These are phyloP conservation scores for Rhamnella rubrinervis DNA, from an alignment of 331 rosid species.

Conservation along the genomic window DNA sequence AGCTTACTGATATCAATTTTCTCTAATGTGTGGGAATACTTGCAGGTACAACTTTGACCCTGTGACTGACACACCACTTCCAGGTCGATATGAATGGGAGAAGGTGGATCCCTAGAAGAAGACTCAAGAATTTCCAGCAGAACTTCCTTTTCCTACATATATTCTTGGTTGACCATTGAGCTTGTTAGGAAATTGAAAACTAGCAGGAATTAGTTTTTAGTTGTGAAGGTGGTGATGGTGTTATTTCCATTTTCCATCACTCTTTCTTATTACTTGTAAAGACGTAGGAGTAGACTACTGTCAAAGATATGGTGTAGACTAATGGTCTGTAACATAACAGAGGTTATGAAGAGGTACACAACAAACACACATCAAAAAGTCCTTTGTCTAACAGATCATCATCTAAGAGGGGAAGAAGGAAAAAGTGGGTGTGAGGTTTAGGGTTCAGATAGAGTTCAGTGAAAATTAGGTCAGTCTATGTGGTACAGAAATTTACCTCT, in stretches of 20 bases:
- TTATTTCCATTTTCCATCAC: slow-evolving; percentile 84
- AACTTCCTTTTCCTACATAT: slow-evolving; percentile 33
- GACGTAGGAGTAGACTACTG: slow-evolving; percentile 57
- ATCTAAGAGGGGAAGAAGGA: slow-evolving; percentile 38
- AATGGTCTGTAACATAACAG: slow-evolving; percentile 92
- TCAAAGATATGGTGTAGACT: slow-evolving; percentile 73
- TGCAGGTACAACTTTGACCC: slow-evolving; percentile 97
- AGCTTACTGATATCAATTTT: neutral
- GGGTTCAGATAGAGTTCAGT: slow-evolving; percentile 44
- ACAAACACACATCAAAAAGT: slow-evolving; percentile 59
- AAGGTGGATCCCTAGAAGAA: slow-evolving; percentile 55
- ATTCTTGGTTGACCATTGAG: slow-evolving; percentile 36
- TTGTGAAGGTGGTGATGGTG: slow-evolving; percentile 65
- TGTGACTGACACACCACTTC: slow-evolving; percentile 76
- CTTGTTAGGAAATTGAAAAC: slow-evolving; percentile 29
- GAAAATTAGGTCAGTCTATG: slow-evolving; percentile 49
- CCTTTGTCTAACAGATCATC: slow-evolving; percentile 91
- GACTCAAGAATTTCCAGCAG: slow-evolving; percentile 34
- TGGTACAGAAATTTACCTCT: slow-evolving; percentile 52
- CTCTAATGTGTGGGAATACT: slow-evolving; percentile 16
- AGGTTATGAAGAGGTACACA: slow-evolving; percentile 63
- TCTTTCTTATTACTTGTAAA: slow-evolving; percentile 83
- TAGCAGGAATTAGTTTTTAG: slow-evolving; percentile 66
- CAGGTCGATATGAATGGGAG: slow-evolving; percentile 85
- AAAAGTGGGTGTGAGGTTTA: slow-evolving; percentile 36